These are phyloP conservation scores for Phytopythium litorale DNA, from an alignment of 352 stramenopile species.

Conservation along the genomic window DNA sequence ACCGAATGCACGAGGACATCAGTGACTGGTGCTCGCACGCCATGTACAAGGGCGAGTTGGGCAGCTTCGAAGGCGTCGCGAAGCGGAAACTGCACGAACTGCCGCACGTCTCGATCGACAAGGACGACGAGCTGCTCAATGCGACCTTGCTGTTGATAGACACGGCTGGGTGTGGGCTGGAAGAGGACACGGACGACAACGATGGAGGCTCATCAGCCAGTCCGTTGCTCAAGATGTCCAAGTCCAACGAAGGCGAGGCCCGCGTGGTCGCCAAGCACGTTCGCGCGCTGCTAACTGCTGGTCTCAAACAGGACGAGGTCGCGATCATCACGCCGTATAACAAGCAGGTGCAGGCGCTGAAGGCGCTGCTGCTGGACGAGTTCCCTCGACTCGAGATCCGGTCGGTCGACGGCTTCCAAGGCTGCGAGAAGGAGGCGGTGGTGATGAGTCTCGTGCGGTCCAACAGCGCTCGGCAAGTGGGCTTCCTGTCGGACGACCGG, in stretches of 20 bases:
- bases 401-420: conserved; percentile 97
- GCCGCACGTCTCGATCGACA: conserved; percentile 44
- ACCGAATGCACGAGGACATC: conserved; percentile 96
- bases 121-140: conserved; percentile 60
- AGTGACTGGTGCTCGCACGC: conserved; percentile 92
- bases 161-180: conserved; percentile 90
- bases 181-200: conserved; percentile 68
- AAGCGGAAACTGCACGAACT: conserved; percentile 80
- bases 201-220: conserved; percentile 8
- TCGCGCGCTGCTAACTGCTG: conserved; percentile 69
- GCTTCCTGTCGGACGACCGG: conserved; percentile 95
- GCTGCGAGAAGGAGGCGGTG: conserved; percentile 97
- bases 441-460: conserved; percentile 97
- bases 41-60: conserved; percentile 92
- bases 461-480: conserved; percentile 86
- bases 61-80: conserved; percentile 73
- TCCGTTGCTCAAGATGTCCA: conserved; percentile 42
- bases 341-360: conserved; percentile 94
- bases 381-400: conserved; percentile 83
- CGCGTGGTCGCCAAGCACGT: conserved; percentile 83
- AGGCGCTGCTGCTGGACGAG: conserved; percentile 70
- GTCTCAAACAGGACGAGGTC: conserved; percentile 89
- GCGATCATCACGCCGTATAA: conserved; percentile 99
- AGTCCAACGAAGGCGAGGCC: conserved; percentile 81
- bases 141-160: conserved; percentile 91